A percentile compares a stretch with the other conserved stretches of the same genome.
These are phyloP conservation scores for Fusarium praegraminearum DNA, from an alignment of 2,329 filamentous ascomycete species.

Conservation along the genomic window DNA sequence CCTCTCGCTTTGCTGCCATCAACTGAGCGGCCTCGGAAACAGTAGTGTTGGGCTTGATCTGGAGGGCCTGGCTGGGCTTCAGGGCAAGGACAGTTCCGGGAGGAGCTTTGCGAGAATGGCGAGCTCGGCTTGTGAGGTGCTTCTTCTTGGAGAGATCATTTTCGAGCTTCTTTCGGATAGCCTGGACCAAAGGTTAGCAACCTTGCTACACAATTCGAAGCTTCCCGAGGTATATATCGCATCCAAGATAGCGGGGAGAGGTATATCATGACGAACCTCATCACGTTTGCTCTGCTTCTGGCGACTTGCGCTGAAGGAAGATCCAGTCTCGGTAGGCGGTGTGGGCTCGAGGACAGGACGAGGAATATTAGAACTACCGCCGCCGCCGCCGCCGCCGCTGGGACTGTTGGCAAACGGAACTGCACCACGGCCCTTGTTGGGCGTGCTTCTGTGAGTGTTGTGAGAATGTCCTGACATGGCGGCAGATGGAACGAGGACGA, in stretches of 20 bases:
- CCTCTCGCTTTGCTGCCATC: slow-evolving; percentile 98
- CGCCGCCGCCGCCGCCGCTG: slow-evolving; percentile 49
- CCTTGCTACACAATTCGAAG: slow-evolving; percentile 1
- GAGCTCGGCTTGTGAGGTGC: slow-evolving; percentile 79
- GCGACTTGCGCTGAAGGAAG: slow-evolving; percentile 89
- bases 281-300: slow-evolving; percentile 98
- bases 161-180: slow-evolving; percentile 96
- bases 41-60: slow-evolving; percentile 95
- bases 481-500: slow-evolving; percentile 39
- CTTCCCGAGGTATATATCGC: slow-evolving; percentile 33
- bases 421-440: slow-evolving; percentile 70
- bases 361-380: slow-evolving; percentile 72
- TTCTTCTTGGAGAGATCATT: slow-evolving; percentile 98
- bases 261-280: slow-evolving; percentile 76
- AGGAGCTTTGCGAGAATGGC: slow-evolving; percentile 91
- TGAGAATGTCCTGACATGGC: slow-evolving; percentile 61
- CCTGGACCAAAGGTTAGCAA: slow-evolving; percentile 65
- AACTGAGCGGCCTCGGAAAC: slow-evolving; percentile 97
- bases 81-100: slow-evolving; percentile 95
- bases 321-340: slow-evolving; percentile 69
- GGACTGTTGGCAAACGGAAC: slow-evolving; percentile 73
- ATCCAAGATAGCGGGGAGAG: slow-evolving; percentile 4
- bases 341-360: slow-evolving; percentile 73
- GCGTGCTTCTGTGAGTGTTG: slow-evolving; percentile 77
- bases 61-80: slow-evolving; percentile 93